phyloP scores from a whole-genome alignment of 2,329 filamentous ascomycete species.

The Diaporthe velutina region DNA sequence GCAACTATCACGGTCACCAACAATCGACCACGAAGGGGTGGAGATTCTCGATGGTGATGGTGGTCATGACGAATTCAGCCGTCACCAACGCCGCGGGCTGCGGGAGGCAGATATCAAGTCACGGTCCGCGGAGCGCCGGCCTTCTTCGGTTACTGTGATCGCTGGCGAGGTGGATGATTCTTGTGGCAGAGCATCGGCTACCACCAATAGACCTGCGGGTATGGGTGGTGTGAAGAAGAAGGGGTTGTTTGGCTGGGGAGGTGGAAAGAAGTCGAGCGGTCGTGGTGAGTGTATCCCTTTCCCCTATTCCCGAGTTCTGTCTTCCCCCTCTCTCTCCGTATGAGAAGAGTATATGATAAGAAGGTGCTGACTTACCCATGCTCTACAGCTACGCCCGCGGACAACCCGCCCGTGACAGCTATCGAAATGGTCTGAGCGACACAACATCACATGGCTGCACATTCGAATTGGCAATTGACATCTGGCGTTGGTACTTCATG shows the following conservation, averaged over 20 bases:
- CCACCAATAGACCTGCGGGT: background rate
- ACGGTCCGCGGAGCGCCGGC: background rate
- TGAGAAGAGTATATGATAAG: background rate
- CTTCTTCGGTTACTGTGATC: constrained; percentile 11
- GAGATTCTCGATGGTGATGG: background rate
- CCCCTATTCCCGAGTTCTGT: no score
- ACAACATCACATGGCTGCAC: no score
- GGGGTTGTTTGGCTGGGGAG: constrained; percentile 31
- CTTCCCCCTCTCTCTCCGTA: background rate
- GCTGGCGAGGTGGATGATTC: background rate
- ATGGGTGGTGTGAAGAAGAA: constrained; percentile 17
- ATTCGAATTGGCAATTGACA: no score
- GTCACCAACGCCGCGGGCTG: background rate
- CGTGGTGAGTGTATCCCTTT: constrained; percentile 6
- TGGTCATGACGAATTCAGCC: background rate
- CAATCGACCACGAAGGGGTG: background rate
- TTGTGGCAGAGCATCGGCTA: background rate
- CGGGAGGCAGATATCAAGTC: background rate
- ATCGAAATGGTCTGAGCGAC: constrained; percentile 37
- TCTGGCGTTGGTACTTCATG: background rate
- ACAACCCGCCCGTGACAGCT: constrained; percentile 31
- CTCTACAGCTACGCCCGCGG: background rate
- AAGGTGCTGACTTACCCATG: background rate
- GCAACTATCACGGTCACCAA: background rate
- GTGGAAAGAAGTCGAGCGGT: constrained; percentile 27